Conservation (phyloP, 495 filamentous ascomycete genomes). For the Hypoxylon rickii region DNA sequence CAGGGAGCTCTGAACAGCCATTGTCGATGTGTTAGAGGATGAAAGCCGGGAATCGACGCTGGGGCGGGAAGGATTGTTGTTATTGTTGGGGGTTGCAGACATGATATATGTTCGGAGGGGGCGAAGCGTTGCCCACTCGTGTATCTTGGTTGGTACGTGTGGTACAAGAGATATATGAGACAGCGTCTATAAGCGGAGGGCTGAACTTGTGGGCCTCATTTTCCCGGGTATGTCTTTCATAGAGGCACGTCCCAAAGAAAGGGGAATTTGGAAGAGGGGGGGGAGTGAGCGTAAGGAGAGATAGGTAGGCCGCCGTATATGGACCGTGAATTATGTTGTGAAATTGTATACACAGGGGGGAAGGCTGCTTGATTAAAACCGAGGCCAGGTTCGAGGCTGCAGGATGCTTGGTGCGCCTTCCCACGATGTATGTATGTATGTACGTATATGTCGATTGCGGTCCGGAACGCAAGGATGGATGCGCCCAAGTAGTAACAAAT, state of each 20-base stretch:
- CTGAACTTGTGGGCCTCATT: slow-evolving; percentile 42
- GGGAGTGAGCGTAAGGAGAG: slow-evolving; percentile 30
- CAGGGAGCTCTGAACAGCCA: slow-evolving; percentile 32
- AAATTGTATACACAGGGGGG: slow-evolving; percentile 38
- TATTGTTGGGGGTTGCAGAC: slow-evolving; percentile 40
- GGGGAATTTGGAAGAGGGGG: slow-evolving; percentile 20
- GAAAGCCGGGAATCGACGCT: slow-evolving; percentile 35
- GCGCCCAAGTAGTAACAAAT: slow-evolving; percentile 28
- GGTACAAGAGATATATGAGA: slow-evolving; percentile 35
- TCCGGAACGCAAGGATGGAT: slow-evolving; percentile 41
- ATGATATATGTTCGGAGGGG: slow-evolving; percentile 42
- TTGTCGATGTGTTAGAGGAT: slow-evolving; percentile 34
- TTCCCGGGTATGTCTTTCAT: slow-evolving; percentile 38
- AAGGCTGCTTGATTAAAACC: slow-evolving; percentile 37
- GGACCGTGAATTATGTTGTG: slow-evolving; percentile 17
- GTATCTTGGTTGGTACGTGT: slow-evolving; percentile 30
- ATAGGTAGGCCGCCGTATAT: slow-evolving; percentile 7
- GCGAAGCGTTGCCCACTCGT: slow-evolving; percentile 31
- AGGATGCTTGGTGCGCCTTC: slow-evolving; percentile 35
- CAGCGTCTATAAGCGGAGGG: slow-evolving; percentile 38
- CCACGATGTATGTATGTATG: slow-evolving; percentile 39
- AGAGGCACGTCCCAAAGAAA: slow-evolving; percentile 36
- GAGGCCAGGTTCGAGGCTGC: slow-evolving; percentile 41
- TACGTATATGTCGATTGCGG: slow-evolving; percentile 38
- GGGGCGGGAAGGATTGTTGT: slow-evolving; percentile 30